phyloP scores from a whole-genome alignment of 164 flowering plant genomes.

The Aristolochia californica region DNA sequence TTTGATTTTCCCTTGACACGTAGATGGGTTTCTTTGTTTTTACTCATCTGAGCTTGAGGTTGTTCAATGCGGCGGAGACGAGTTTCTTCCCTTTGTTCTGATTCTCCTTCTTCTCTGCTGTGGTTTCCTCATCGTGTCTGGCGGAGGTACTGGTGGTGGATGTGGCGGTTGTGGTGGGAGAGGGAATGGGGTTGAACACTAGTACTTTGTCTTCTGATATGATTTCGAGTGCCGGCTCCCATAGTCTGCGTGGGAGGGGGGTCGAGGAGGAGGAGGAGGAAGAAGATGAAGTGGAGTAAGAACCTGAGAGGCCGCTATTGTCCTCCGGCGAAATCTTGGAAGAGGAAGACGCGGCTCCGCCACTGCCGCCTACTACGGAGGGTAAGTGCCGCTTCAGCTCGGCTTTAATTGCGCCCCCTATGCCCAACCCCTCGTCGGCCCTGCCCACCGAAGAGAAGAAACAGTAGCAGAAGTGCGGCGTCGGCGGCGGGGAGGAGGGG shows the following conservation, averaged over 20 bases:
- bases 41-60: slow-evolving; percentile 1
- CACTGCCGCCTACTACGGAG: neutral
- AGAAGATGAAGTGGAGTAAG: neutral
- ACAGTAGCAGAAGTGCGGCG: slow-evolving; percentile 11
- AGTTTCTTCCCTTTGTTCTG: slow-evolving; percentile 4
- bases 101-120: neutral
- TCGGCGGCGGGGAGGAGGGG: slow-evolving; percentile 6
- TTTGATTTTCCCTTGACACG: too few species aligned
- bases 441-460: neutral
- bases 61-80: neutral
- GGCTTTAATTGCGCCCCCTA: slow-evolving; percentile 1
- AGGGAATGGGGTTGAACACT: neutral
- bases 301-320: neutral
- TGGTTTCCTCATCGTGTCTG: neutral
- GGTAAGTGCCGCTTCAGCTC: slow-evolving; percentile 4
- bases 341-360: neutral
- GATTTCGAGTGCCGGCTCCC: slow-evolving; percentile 12
- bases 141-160: too few species aligned
- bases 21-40: too few species aligned
- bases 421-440: neutral
- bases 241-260: slow-evolving; percentile 8
- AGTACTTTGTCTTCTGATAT: slow-evolving; percentile 6
- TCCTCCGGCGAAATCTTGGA: slow-evolving; percentile 12
- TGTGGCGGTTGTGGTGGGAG: too few species aligned
- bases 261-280: neutral